Evolutionary conservation across 371 early-diverging fungal genomes (phyloP).

Genomic region (Mucor sp.): DNA sequence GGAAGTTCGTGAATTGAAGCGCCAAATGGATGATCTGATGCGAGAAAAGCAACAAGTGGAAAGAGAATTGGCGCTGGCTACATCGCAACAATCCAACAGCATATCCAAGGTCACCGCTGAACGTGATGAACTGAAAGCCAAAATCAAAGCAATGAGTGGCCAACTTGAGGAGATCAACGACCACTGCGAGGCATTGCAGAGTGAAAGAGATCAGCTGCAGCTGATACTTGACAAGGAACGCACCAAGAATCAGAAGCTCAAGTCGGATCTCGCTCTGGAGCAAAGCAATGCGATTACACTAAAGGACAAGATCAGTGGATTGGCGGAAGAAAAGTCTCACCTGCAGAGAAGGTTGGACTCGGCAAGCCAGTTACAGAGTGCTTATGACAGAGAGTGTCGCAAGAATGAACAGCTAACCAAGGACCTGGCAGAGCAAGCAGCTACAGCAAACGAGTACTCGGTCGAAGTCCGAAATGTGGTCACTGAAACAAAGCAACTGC

Average conservation of each 20-base stretch:
- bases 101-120: neutral
- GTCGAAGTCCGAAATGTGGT: neutral
- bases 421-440: neutral
- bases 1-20: neutral
- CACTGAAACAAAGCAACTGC: neutral
- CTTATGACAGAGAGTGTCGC: neutral
- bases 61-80: neutral
- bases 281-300: neutral
- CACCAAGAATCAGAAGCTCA: neutral
- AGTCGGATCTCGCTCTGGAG: neutral
- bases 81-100: neutral
- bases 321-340: neutral
- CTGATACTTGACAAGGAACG: neutral
- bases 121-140: neutral
- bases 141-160: neutral
- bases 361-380: neutral
- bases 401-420: neutral
- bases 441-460: neutral
- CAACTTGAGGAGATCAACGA: neutral
- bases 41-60: neutral
- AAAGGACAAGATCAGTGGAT: neutral
- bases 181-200: neutral
- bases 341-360: neutral
- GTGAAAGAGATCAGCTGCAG: neutral
- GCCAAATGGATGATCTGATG: neutral